Evolutionary conservation across 257 asterid species (phyloP).

Genomic region (Buddleja alternifolia): DNA sequence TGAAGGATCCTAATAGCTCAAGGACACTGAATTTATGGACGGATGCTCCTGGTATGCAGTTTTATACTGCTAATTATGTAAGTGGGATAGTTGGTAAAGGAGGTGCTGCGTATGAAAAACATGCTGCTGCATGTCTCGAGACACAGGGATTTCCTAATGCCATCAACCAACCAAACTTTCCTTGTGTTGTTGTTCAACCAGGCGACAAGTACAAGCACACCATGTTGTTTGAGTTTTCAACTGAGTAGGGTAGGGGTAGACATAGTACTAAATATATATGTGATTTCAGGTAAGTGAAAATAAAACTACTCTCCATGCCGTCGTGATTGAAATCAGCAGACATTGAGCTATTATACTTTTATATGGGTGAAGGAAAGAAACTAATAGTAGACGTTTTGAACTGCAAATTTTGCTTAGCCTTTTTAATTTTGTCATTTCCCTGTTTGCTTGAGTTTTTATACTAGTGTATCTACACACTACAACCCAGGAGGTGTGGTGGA

Average conservation of each 20-base stretch:
- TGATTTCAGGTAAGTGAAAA: no score
- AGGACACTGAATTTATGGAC: conserved; percentile 92
- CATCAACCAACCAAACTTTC: conserved; percentile 74
- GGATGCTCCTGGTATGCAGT: conserved; percentile 94
- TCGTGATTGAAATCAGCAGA: no score
- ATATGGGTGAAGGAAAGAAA: no score
- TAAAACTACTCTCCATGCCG: no score
- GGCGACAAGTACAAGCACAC: conserved; percentile 81
- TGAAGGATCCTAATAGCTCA: conserved; percentile 79
- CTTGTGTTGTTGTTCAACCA: conserved; percentile 76
- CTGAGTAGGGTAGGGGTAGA: conserved; percentile 51
- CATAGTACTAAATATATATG: no score
- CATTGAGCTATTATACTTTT: no score
- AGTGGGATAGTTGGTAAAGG: conserved; percentile 79
- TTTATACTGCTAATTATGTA: conserved; percentile 87
- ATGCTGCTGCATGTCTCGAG: conserved; percentile 81
- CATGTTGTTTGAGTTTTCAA: conserved; percentile 84
- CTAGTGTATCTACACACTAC: no score
- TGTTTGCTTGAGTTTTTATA: no score
- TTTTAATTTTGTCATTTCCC: no score
- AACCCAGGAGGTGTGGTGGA: no score
- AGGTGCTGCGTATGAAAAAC: conserved; percentile 76
- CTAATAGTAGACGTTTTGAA: no score
- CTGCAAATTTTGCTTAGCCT: no score
- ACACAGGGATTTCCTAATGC: conserved; percentile 98